Evolutionary conservation across 179 eudicot genomes (phyloP), one percentile per base, ranked within the genome.

Genomic region (Heliamphora ciliata): DNA sequence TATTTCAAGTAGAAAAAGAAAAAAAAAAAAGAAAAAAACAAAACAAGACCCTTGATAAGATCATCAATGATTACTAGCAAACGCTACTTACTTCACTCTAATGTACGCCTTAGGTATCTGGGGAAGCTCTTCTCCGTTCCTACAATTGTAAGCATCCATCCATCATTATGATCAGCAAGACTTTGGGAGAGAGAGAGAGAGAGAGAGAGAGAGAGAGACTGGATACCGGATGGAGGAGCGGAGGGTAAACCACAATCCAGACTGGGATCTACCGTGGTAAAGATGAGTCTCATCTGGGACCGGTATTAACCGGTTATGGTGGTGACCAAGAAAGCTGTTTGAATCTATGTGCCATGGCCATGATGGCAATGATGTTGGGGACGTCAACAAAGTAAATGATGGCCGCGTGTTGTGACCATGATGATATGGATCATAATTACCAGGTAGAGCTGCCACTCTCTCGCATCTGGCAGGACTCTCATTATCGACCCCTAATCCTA

Each of bases 51-150:
- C 2, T 67, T 70, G 52, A 70, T 4, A 70, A 21, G 71, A 66
- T 66, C 46, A 66, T 24, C 13, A 6, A 6, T 51, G 17, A 21
- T 6, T 40, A 10, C 10, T 54, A 9, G 55, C 46, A 46, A 8
- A 44, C 60, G 40, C 76, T 64, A 76, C 79, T 76, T 76, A 76
- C 79, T 76, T 76, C 79, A 76, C 79, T 55, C 79, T 76, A 76
- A 76, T 54, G 56, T 76, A 76, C 63, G 79, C 63, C 79, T 55
- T 76, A 18, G 63, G 48, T 76, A 76, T 18, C 64, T 76, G 79
- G 6, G 79, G 79, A 17, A 76, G 48, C 46, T 54, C 64, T 55
- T 76, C 64, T 59, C 61, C 64, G 21, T 76, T 24, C 48, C 63
- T 76, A 48, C 47, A 2, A 8, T 1, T 24, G 0, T 15, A 31